These are phyloP conservation scores for Phytopythium chamaehyphon DNA, from an alignment of 352 stramenopile species.

Conservation along the genomic window DNA sequence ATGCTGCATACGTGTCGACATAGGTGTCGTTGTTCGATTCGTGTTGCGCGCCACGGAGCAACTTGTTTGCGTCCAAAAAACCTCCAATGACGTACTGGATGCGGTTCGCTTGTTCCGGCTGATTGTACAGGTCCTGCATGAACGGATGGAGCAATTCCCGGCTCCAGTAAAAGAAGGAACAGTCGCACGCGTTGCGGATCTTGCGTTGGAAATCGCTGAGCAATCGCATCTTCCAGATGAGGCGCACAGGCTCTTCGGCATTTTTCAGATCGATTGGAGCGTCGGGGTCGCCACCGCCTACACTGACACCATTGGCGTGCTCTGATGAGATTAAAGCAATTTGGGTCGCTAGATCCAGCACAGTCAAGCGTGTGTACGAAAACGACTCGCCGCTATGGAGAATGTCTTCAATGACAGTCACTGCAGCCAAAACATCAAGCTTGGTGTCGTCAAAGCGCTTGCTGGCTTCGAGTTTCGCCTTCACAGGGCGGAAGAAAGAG, in stretches of 20 bases:
- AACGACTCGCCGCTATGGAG: conserved; percentile 78
- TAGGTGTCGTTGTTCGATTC: conserved; percentile 67
- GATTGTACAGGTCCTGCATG: conserved; percentile 74
- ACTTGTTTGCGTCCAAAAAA: conserved; percentile 73
- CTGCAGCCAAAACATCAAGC: conserved; percentile 74
- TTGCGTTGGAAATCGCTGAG: conserved; percentile 88
- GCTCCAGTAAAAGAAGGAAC: conserved; percentile 93
- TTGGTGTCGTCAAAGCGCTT: conserved; percentile 88
- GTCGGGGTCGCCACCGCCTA: conserved; percentile 30
- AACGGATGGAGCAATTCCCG: conserved; percentile 86
- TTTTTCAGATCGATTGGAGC: conserved; percentile 49
- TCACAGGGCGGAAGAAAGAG: conserved; percentile 76
- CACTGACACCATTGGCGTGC: conserved; percentile 19
- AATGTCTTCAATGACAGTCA: conserved; percentile 85
- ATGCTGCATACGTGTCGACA: conserved; percentile 67
- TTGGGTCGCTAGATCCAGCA: conserved; percentile 74
- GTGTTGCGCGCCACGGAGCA: conserved; percentile 73
- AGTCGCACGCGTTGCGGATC: conserved; percentile 85
- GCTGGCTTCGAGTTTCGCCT: conserved; percentile 78
- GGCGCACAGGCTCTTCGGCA: conserved; percentile 66
- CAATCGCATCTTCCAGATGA: conserved; percentile 84
- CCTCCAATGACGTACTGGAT: conserved; percentile 82
- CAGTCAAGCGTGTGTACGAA: conserved; percentile 79
- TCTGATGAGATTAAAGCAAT: conserved; percentile 76
- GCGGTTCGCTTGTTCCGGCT: conserved; percentile 76